Evolutionary conservation across 2,329 filamentous ascomycete genomes (phyloP), one percentile per base, ranked within the genome.

Genomic region (Exophiala mesophila): DNA sequence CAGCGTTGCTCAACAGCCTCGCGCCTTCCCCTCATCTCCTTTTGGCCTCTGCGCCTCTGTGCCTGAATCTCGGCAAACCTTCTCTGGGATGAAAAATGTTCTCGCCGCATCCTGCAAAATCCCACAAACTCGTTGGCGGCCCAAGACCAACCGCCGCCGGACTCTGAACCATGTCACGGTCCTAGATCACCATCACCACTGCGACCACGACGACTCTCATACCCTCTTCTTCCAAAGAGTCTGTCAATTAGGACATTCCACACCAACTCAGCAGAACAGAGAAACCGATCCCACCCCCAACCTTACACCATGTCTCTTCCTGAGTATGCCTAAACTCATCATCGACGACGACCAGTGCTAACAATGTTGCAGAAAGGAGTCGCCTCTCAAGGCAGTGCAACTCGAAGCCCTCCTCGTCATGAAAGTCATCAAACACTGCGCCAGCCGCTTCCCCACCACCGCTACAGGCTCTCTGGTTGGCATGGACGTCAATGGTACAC

Each of bases 371-470:
- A 73, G 70, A 55, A 84, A 81, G 71, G 82, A 87, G 65, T 69
- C 70, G 65, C 79, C 85, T 66, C 77, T 94, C 69, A 85, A 83
- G 75, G 78, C 87, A 68, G 87, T 96, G 60, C 88, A 94, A 74
- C 83, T 97, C 63, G 89, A 95, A 75, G 88, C 90, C 61, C 75
- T 97, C 75, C 90, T 94, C 61, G 86, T 94, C 57, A 90, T 96
- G 85, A 95, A 96, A 76, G 89, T 97, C 65, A 89, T 94, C 69
- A 96, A 94, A 72, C 89, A 96, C 74, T 88, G 86, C 72, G 84
- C 88, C 44, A 79, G 85, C 59, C 77, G 78, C 41, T 96, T 95
- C 71, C 90, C 90, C 36, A 90, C 88, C 39, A 82, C 82, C 43
- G 88, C 88, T 44, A 96, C 89, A 42, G 90, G 90, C 50, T 87